A percentile compares a stretch with the other conserved stretches of the same genome.
phyloP scores from a whole-genome alignment of 73 alveolate genomes.

The Blepharisma japonicum region DNA sequence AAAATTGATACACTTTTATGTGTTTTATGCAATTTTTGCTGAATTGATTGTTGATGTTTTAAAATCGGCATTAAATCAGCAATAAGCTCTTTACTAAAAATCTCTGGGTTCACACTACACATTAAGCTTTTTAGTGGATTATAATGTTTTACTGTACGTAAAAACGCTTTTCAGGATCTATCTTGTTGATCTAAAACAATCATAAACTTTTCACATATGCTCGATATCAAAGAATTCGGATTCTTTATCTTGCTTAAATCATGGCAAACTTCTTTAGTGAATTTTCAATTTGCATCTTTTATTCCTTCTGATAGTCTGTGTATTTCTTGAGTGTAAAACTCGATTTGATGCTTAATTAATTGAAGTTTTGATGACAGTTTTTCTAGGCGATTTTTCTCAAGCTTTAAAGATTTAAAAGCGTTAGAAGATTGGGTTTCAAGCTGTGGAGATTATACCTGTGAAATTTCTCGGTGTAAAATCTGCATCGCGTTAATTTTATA shows the following conservation, averaged over 20 bases:
- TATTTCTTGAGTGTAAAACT: background rate
- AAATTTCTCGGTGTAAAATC: too few species aligned
- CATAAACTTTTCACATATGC: background rate
- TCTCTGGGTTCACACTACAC: too few species aligned
- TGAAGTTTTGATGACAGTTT: constrained; percentile 9
- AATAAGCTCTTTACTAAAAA: too few species aligned
- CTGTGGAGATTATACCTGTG: too few species aligned
- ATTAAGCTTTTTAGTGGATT: too few species aligned
- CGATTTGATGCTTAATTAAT: background rate
- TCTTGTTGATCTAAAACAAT: background rate
- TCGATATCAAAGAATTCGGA: background rate
- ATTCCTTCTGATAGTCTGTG: background rate
- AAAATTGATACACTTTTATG: too few species aligned
- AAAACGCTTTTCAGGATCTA: background rate
- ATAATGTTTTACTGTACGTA: too few species aligned
- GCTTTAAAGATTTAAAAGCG: background rate
- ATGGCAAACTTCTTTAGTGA: background rate
- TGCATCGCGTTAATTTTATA: too few species aligned
- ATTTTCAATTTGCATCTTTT: background rate
- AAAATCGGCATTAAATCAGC: too few species aligned
- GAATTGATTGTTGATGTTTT: too few species aligned
- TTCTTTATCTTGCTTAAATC: background rate
- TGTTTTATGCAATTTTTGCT: too few species aligned
- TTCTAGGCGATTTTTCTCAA: constrained; percentile 16
- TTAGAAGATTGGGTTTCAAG: too few species aligned